phyloP scores from a whole-genome alignment of 805 yeast species.

The Sugiyamaella boreocaroliniensis region DNA sequence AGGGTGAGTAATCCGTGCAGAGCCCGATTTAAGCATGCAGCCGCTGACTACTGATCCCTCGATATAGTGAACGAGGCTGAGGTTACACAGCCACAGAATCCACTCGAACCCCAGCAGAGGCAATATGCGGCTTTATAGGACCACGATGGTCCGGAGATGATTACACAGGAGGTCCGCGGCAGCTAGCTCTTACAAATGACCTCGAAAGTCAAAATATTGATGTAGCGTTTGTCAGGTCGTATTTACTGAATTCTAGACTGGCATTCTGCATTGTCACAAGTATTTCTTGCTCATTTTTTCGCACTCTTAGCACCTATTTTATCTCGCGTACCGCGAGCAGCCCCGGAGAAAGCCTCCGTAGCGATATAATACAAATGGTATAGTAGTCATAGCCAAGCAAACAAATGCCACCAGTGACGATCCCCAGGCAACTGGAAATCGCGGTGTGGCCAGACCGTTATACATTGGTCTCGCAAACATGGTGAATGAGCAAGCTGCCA shows the following conservation, averaged over 20 bases:
- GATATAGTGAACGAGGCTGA: not conserved
- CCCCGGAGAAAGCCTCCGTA: slow-evolving; percentile 32
- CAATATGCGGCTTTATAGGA: too few relatives aligned
- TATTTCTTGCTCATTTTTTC: too few relatives aligned
- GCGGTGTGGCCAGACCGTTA: slow-evolving; percentile 32
- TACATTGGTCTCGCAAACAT: slow-evolving; percentile 59
- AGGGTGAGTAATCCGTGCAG: not conserved
- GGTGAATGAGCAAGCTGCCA: slow-evolving; percentile 54
- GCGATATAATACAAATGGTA: slow-evolving; percentile 39
- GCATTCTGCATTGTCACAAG: too few relatives aligned
- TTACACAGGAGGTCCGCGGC: too few relatives aligned
- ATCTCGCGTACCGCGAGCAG: slow-evolving; percentile 30
- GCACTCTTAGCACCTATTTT: too few relatives aligned
- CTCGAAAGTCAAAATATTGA: too few relatives aligned
- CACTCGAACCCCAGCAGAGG: too few relatives aligned
- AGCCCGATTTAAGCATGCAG: not conserved
- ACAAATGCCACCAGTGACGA: slow-evolving; percentile 43
- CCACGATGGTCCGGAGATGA: too few relatives aligned
- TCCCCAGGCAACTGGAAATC: slow-evolving; percentile 58
- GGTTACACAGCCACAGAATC: too few relatives aligned
- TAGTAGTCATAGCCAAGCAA: slow-evolving; percentile 37
- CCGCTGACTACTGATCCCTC: not conserved
- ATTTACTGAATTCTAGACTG: too few relatives aligned
- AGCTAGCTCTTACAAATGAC: too few relatives aligned
- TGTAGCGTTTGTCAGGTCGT: too few relatives aligned